Base-by-base conservation (phyloP, 176 grass and related monocot species). In the Tillandsia leiboldiana region DNA sequence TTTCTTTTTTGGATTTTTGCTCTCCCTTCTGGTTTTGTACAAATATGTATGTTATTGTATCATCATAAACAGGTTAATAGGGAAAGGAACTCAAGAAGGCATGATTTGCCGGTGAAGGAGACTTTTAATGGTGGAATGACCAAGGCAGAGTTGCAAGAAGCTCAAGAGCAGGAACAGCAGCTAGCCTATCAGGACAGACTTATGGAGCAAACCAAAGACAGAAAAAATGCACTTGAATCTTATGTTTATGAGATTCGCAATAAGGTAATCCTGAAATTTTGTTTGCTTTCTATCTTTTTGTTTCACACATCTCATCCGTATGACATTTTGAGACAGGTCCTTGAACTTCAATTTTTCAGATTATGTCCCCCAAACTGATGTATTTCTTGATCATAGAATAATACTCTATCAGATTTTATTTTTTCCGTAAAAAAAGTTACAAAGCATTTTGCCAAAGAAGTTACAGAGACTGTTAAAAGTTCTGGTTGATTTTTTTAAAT, bases 171-270 rank as follows among this genome's bases (percentile, higher is more conserved):
- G 65, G 94, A 99, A 79, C 75, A 78, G 15, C 70, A 83, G 51
- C 66, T 99, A 51, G 75, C 78, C 49, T 68, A 93, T 79, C 90
- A 93, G 80, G 94, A 99, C 70, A 93, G 82, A 69, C 77, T 90
- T 27, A 83, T 88, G 72, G 94, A 99, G 59, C 80, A 68, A 68
- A 99, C 87, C 67, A 93, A 92, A 85, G 94, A 99, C 2, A 90
- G 90, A 79, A 99, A 99, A 63, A 99, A 99, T 68, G 79, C 85
- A 52, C 79, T 99, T 10, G 94, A 99, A 83, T 79, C 89, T 53
- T 93, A 93, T 53, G 94, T 99, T 23, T 99, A 99, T 49, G 94
- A 99, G 51, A 85, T 81, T 68, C 90, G 94, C 58, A 90, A 99
- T 83, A 99, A 93, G 87, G 94, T 99, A 77, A 12, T 1, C 15